These are phyloP conservation scores for Pisolithus tinctorius DNA, from an alignment of 768 basidiomycete genomes.

Conservation along the genomic window DNA sequence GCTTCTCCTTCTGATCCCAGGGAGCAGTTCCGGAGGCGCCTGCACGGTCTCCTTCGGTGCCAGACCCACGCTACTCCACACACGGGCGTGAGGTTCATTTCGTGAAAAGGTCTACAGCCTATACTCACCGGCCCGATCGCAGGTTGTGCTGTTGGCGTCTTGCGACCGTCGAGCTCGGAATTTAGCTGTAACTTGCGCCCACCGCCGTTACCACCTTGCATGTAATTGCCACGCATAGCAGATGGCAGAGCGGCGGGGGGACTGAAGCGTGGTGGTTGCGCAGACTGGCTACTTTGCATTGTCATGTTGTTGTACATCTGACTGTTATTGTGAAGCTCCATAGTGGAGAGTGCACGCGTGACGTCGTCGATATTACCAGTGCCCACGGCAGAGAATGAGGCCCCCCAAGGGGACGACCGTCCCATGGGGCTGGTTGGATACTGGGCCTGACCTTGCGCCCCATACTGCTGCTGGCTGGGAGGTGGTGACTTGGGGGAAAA, in stretches of 20 bases:
- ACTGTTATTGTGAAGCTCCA: slow-evolving; percentile 46
- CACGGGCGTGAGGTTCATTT: slow-evolving; percentile 31
- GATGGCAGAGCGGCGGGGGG: slow-evolving; percentile 41
- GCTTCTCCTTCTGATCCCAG: slow-evolving; percentile 67
- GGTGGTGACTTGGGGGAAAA: slow-evolving; percentile 41
- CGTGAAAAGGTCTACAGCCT: slow-evolving; percentile 36
- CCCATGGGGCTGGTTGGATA: slow-evolving; percentile 53
- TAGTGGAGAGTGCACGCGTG: slow-evolving; percentile 60
- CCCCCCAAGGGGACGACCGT: slow-evolving; percentile 61
- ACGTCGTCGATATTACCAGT: slow-evolving; percentile 60
- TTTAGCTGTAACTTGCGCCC: slow-evolving; percentile 47
- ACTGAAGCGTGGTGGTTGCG: slow-evolving; percentile 68
- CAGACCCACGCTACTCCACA: slow-evolving; percentile 31
- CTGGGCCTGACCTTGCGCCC: slow-evolving; percentile 27
- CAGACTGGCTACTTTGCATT: slow-evolving; percentile 43
- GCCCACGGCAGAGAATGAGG: slow-evolving; percentile 23
- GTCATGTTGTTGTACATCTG: slow-evolving; percentile 24
- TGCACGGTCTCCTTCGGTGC: slow-evolving; percentile 26
- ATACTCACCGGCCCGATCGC: slow-evolving; percentile 42
- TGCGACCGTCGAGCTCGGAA: slow-evolving; percentile 62
- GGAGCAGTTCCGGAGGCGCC: slow-evolving; percentile 30
- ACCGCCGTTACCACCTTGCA: slow-evolving; percentile 32
- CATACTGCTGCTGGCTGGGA: slow-evolving; percentile 36
- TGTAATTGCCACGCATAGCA: slow-evolving; percentile 33
- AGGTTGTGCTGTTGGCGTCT: slow-evolving; percentile 45